Evolutionary conservation across 1,139 yeast species (phyloP).

Genomic region (Meyerozyma carpophila): DNA sequence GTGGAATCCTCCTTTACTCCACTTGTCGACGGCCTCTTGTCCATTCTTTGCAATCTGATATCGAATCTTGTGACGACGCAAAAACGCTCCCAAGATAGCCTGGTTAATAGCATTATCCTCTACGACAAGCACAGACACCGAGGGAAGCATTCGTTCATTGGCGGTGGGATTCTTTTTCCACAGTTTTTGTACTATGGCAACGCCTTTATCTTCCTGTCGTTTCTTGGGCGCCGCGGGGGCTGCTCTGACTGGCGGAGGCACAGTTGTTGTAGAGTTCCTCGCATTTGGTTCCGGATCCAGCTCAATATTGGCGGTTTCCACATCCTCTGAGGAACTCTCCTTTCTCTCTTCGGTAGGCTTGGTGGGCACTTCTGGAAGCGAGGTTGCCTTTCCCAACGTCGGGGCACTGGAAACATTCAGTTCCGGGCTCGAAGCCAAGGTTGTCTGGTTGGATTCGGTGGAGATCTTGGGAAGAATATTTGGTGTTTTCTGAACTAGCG

Average conservation of each 20-base stretch:
- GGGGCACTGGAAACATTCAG: background rate
- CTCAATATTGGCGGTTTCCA: background rate
- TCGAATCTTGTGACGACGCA: conserved; percentile 79
- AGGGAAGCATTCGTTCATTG: conserved; percentile 57
- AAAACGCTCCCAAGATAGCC: conserved; percentile 86
- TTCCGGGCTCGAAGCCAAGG: background rate
- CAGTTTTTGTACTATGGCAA: conserved; percentile 3
- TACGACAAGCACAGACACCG: conserved; percentile 84
- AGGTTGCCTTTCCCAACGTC: background rate
- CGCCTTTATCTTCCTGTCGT: background rate
- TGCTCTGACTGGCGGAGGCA: background rate
- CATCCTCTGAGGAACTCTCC: background rate
- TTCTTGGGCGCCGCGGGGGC: background rate
- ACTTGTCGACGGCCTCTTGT: conserved; percentile 84
- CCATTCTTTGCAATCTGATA: conserved; percentile 89
- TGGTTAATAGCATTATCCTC: conserved; percentile 96
- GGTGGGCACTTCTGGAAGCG: conserved; percentile 2
- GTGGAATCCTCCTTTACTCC: conserved; percentile 91
- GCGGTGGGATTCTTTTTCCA: conserved; percentile 15
- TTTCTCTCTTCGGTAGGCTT: background rate
- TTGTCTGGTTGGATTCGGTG: background rate
- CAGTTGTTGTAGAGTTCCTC: background rate
- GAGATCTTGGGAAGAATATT: background rate
- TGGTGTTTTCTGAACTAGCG: background rate
- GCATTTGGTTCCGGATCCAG: background rate